Conservation (phyloP, 169 alveolate species). For the Plasmodium inui region DNA sequence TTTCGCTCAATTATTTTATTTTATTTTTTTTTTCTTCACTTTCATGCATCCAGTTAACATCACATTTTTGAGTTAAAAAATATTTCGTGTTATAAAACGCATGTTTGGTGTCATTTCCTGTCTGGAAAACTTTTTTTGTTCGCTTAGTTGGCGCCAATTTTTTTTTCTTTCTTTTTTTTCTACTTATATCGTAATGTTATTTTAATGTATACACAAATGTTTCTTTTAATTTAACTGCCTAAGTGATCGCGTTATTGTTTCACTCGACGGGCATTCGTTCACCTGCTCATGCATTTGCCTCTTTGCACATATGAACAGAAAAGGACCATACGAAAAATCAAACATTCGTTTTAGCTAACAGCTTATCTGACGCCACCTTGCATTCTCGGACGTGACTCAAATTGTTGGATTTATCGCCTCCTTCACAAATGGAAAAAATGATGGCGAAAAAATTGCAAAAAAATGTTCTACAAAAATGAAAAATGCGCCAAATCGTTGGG, state of each 20-base stretch:
- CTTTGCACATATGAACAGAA: not conserved
- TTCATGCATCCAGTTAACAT: not conserved
- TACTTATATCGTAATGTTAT: not conserved
- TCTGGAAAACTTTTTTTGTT: not conserved
- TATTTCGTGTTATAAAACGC: not conserved
- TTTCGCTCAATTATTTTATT: not conserved
- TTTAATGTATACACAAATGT: not conserved
- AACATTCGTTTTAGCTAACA: not conserved
- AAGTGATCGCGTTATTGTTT: not conserved
- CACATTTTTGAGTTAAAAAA: not conserved
- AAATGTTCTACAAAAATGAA: not conserved
- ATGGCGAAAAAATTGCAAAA: not conserved
- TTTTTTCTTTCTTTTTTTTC: not conserved
- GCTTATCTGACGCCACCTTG: not conserved
- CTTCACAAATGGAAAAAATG: not conserved
- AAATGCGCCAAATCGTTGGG: not conserved
- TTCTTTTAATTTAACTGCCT: not conserved
- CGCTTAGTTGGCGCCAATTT: not conserved
- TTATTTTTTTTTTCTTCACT: not conserved
- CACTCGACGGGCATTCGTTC: not conserved
- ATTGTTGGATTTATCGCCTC: not conserved
- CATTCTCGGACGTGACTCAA: not conserved
- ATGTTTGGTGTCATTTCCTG: not conserved
- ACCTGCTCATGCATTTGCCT: not conserved
- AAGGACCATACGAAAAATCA: not conserved